These are phyloP conservation scores for Psilocybe subaeruginosa DNA, from an alignment of 768 basidiomycete species.

Conservation along the genomic window DNA sequence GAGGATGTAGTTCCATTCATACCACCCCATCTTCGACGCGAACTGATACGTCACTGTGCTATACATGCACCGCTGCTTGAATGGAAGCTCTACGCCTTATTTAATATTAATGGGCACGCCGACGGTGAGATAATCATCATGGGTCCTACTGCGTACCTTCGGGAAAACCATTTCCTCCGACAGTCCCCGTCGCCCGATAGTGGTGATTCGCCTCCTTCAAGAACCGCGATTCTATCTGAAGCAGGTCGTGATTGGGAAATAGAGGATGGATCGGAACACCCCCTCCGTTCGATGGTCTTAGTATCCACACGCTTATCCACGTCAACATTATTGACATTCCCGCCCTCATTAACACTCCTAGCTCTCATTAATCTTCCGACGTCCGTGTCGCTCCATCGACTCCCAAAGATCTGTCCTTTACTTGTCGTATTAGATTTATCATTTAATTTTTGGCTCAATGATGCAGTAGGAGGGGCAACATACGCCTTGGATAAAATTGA, in stretches of 20 bases:
- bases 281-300: constrained; percentile 52
- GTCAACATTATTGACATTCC: constrained; percentile 51
- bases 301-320: constrained; percentile 49
- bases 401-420: constrained; percentile 64
- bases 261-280: constrained; percentile 33
- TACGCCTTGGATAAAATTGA: constrained; percentile 51
- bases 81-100: constrained; percentile 52
- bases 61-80: constrained; percentile 57
- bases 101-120: constrained; percentile 51
- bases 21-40: constrained; percentile 60
- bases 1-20: constrained; percentile 52
- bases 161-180: constrained; percentile 41
- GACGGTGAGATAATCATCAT: constrained; percentile 70
- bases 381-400: constrained; percentile 54
- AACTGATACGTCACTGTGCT: constrained; percentile 60
- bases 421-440: constrained; percentile 69
- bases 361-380: constrained; percentile 55
- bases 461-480: constrained; percentile 29
- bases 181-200: background rate
- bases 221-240: background rate
- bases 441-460: constrained; percentile 54
- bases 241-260: constrained; percentile 49
- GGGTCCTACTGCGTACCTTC: constrained; percentile 51
- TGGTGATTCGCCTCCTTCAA: background rate
- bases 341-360: constrained; percentile 66